Conservation (phyloP, 2,329 filamentous ascomycete species). For the Claviceps maximensis region DNA sequence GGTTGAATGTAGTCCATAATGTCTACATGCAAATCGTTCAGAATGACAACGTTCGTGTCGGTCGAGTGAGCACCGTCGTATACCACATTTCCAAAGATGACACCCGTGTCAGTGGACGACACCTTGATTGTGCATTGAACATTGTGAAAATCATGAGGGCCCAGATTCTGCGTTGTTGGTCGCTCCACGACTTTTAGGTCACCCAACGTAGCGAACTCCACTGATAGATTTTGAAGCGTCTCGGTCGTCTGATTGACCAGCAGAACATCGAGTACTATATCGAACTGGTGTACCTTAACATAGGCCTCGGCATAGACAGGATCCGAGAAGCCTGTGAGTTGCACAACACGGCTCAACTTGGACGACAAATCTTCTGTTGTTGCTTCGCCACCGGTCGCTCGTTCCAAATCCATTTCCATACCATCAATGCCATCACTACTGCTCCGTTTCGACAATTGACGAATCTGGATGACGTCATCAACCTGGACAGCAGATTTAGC, state of each 20-base stretch:
- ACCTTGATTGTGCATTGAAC: slow-evolving; percentile 99
- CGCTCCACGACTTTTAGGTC: slow-evolving; percentile 97
- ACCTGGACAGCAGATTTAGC: slow-evolving; percentile 91
- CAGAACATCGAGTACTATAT: slow-evolving; percentile 92
- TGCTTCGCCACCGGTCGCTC: slow-evolving; percentile 82
- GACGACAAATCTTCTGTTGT: slow-evolving; percentile 75
- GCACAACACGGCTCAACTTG: slow-evolving; percentile 90
- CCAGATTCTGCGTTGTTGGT: slow-evolving; percentile 90
- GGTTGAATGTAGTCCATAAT: slow-evolving; percentile 99
- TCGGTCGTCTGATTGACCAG: slow-evolving; percentile 96
- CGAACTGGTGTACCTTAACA: slow-evolving; percentile 96
- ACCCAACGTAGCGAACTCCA: slow-evolving; percentile 96
- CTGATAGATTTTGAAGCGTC: slow-evolving; percentile 89
- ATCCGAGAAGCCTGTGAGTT: slow-evolving; percentile 95
- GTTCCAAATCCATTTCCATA: slow-evolving; percentile 80
- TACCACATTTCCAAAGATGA: slow-evolving; percentile 97
- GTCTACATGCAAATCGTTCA: slow-evolving; percentile 96
- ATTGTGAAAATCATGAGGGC: slow-evolving; percentile 92
- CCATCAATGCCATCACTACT: slow-evolving; percentile 69
- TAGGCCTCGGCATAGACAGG: slow-evolving; percentile 98
- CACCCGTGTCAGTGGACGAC: slow-evolving; percentile 91
- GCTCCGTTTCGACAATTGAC: slow-evolving; percentile 88
- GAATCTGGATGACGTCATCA: slow-evolving; percentile 85
- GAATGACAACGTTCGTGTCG: slow-evolving; percentile 91
- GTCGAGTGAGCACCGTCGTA: slow-evolving; percentile 89